Base-by-base conservation (phyloP, 306 rosid species). In the Adenanthera pavonina region DNA sequence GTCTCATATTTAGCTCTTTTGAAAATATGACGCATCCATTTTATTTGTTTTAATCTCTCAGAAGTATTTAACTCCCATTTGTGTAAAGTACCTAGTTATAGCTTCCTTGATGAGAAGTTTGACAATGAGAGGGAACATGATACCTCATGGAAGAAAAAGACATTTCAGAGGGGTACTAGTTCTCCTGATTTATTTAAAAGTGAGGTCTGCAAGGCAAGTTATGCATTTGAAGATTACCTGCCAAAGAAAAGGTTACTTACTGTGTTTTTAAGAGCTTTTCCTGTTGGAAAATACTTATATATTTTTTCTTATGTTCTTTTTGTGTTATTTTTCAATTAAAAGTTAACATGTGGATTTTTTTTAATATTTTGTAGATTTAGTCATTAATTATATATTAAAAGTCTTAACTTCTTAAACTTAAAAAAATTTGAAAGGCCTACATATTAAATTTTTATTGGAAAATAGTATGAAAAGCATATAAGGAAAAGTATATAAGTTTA, bases 111-210 rank as follows among this genome's bases (percentile, higher is more conserved):
- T 61, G 79, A 76, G 76, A 72, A 81, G 73, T 85, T 89, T 72
- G 82, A 86, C 76, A 68, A 86, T 71, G 91, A 85, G 81, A 82
- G 84, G 76, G 90, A 78, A 65, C 85, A 78, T 64, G 83, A 86
- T 81, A 69, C 79, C 65, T 79, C 92, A 13, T 74, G 87, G 90
- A 88, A 85, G 83, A 87, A 20, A 19, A 43, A 82, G 81, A 77
- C 84, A 80, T 84, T 85, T 84, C 84, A 61, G 75, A 86, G 71
- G 78, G 85, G 82, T 47, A 73, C 72, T 17, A 53, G 53, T 81
- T 80, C 89, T 30, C 85, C 84, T 68, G 89, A 84, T 47, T 75
- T 80, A 74, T 75, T 76, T 78, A 80, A 82, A 81, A 70, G 78
- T 20, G 80, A 82, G 72, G 67, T 81, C 77, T 72, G 35, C 72